Base-by-base conservation (phyloP, 2,329 filamentous ascomycete genomes). In the Pezizomycotina sp. region DNA sequence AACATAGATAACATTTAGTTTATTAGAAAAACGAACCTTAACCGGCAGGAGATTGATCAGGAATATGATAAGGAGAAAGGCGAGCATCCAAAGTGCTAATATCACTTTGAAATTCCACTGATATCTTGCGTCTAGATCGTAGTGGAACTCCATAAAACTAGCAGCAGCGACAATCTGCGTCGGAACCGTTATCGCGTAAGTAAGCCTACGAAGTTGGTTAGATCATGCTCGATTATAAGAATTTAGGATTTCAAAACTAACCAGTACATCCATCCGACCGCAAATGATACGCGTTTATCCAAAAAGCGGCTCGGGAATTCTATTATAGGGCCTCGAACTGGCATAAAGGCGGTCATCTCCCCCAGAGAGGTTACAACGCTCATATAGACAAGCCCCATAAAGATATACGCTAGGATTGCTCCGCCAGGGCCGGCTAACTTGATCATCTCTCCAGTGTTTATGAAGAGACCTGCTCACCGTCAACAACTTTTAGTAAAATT, bases 241-340 rank as follows among this genome's bases (percentile, higher is more conserved):
- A n/a, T n/a, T n/a, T n/a, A n/a, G n/a, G n/a, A n/a, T n/a, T n/a
- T n/a, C n/a, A n/a, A n/a, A n/a, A 29, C 50, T 35, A 45, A 59
- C 60, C 59, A 62, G 16, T 56, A 52, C 47, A 62, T 61, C 61
- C 61, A 64, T 2, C 59, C 60, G 10, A 56, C 56, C 1, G 60
- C 59, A 49, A 60, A 62, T 21, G 60, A 60, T 13, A 62, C 53
- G 18, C 58, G 57, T 48, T 60, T 55, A 45, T 60, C 58, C 20
- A 61, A 45, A 47, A 58, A 61, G 22, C 57, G 51, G 16, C 54
- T 48, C 18, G 55, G 53, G 38, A 60, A 60, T 38, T 59, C 56
- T 33, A 58, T 57, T 20, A 57, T 57, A 2, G 58, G 53, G 10
- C 57, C 57, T 23, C 57, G 58, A 8, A 60, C 57, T 22, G 58